Conservation (phyloP, 1,284 basidiomycete genomes). For the Pseudomicrostroma phylloplanum region DNA sequence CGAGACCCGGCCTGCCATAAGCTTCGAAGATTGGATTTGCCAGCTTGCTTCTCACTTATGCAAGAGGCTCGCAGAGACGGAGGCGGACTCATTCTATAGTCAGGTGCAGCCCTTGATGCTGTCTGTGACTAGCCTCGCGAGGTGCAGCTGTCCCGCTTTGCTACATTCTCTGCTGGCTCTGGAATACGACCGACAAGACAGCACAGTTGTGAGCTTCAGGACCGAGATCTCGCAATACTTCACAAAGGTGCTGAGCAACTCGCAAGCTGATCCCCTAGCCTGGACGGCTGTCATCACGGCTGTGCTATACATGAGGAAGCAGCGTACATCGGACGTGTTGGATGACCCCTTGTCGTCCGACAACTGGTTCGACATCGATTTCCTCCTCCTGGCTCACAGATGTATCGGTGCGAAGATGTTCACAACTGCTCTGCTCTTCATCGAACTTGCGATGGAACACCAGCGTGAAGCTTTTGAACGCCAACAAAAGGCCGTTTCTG, state of each 20-base stretch:
- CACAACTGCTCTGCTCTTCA: conserved; percentile 79
- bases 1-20: conserved; percentile 30
- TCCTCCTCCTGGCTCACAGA: conserved; percentile 64
- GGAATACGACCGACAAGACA: conserved; percentile 54
- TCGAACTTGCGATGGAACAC: conserved; percentile 71
- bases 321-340: conserved; percentile 51
- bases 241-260: conserved; percentile 55
- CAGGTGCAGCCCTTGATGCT: conserved; percentile 62
- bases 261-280: conserved; percentile 55
- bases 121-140: conserved; percentile 60
- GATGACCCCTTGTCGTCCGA: conserved; percentile 58
- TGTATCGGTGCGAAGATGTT: conserved; percentile 74
- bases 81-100: conserved; percentile 62
- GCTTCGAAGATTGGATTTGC: conserved; percentile 65
- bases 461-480: neutral
- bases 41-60: conserved; percentile 61
- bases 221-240: conserved; percentile 40
- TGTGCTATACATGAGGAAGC: conserved; percentile 74
- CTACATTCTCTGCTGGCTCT: conserved; percentile 59
- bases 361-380: conserved; percentile 73
- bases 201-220: neutral
- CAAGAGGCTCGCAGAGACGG: conserved; percentile 56
- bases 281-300: conserved; percentile 67
- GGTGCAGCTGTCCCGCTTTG: conserved; percentile 66
- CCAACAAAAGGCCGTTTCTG: conserved; percentile 13